phyloP scores from a whole-genome alignment of 768 basidiomycete species.

The Multifurca ochricompacta region DNA sequence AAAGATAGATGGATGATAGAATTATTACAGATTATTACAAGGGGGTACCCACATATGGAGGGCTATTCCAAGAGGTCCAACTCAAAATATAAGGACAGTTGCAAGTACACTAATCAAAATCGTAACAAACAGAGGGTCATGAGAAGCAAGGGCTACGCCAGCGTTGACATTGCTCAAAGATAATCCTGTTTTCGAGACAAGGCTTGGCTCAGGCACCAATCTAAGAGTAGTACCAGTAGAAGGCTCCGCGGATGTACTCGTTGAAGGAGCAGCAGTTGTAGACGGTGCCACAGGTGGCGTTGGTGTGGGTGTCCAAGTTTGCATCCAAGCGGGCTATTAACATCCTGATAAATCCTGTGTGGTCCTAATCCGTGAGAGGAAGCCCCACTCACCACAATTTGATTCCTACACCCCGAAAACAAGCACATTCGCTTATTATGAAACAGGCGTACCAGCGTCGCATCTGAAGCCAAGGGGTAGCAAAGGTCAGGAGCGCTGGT shows the following conservation, averaged over 20 bases:
- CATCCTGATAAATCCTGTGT: background rate
- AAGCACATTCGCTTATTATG: background rate
- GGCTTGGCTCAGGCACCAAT: background rate
- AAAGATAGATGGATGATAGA: no score
- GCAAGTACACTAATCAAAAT: background rate
- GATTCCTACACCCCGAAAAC: background rate
- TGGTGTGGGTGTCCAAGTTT: background rate
- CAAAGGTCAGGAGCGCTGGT: background rate
- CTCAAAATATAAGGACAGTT: background rate
- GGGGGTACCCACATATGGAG: no score
- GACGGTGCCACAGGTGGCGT: background rate
- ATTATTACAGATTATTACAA: no score
- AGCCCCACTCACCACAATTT: background rate
- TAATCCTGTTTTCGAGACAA: background rate
- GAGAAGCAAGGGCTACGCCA: conserved; percentile 4
- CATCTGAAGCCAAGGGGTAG: background rate
- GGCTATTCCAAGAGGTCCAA: background rate
- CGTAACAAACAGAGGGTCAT: background rate
- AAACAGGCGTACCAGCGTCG: background rate
- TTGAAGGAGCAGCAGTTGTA: background rate
- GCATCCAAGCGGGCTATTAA: background rate
- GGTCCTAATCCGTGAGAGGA: background rate
- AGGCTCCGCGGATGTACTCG: background rate
- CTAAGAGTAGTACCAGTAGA: background rate
- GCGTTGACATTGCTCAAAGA: background rate